Conservation (phyloP, 202 grass and related monocot species). For the Panicum hallii region DNA sequence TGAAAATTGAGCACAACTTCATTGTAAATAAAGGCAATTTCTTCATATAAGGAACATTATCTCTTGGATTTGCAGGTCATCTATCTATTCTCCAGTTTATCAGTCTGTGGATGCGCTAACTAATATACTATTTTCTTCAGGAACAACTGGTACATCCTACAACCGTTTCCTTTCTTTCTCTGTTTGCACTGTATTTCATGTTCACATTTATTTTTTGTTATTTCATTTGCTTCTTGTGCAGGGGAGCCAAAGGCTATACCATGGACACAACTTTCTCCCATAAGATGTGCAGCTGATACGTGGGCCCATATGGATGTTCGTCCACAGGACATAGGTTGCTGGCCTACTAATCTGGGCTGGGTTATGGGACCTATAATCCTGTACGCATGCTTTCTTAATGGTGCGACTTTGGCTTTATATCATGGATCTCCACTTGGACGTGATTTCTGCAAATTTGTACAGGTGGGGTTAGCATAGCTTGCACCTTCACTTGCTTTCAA, state of each 20-base stretch:
- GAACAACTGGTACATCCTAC: conserved; percentile 78
- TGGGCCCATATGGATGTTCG: conserved; percentile 84
- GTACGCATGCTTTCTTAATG: conserved; percentile 74
- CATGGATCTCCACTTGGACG: conserved; percentile 88
- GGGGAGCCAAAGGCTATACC: conserved; percentile 98
- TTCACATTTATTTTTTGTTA: conserved; percentile 6
- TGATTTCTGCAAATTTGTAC: conserved; percentile 92
- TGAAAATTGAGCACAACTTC: background rate
- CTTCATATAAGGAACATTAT: conserved; percentile 33
- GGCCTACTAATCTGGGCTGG: conserved; percentile 98
- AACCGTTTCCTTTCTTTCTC: background rate
- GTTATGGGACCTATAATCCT: conserved; percentile 88
- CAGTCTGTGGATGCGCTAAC: conserved; percentile 63
- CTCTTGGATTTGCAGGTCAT: conserved; percentile 57
- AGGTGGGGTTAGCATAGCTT: conserved; percentile 54
- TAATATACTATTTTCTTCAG: conserved; percentile 97
- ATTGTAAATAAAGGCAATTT: conserved; percentile 30
- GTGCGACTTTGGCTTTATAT: conserved; percentile 83
- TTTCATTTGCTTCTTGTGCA: conserved; percentile 52
- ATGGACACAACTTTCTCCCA: conserved; percentile 85
- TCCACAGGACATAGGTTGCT: conserved; percentile 71
- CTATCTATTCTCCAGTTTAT: conserved; percentile 72
- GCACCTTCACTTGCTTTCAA: conserved; percentile 16
- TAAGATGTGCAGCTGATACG: conserved; percentile 75
- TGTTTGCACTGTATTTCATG: conserved; percentile 14